These are phyloP conservation scores for Aspergillus homomorphus DNA, from an alignment of 495 filamentous ascomycete species.

Conservation along the genomic window DNA sequence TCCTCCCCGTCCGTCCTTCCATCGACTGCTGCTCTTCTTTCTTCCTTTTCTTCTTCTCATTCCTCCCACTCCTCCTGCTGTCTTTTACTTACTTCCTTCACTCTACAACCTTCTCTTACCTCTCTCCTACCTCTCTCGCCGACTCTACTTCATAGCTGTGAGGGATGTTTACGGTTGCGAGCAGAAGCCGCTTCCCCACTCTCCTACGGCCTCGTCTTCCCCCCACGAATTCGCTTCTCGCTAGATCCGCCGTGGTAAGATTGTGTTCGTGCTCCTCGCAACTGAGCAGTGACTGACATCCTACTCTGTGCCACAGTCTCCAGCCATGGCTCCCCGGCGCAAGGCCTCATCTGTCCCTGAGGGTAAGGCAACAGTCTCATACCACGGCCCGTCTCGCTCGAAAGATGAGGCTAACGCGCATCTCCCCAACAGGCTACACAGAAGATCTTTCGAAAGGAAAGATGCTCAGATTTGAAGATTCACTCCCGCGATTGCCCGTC, in stretches of 20 bases:
- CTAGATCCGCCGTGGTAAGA: slow-evolving; percentile 38
- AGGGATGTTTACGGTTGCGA: slow-evolving; percentile 50
- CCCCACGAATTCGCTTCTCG: slow-evolving; percentile 36
- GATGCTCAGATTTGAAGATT: slow-evolving; percentile 96
- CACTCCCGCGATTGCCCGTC: slow-evolving; percentile 85
- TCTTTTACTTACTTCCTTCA: slow-evolving; percentile 9
- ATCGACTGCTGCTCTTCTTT: slow-evolving; percentile 7
- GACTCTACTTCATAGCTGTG: slow-evolving; percentile 23
- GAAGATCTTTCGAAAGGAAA: slow-evolving; percentile 88
- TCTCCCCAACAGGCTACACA: slow-evolving; percentile 67
- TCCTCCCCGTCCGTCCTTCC: not conserved
- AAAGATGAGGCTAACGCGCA: slow-evolving; percentile 1
- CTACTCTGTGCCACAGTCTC: slow-evolving; percentile 31
- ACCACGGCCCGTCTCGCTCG: slow-evolving; percentile 6
- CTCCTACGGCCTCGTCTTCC: slow-evolving; percentile 41
- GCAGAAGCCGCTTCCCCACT: slow-evolving; percentile 44
- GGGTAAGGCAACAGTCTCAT: slow-evolving; percentile 39
- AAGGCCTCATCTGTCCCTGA: slow-evolving; percentile 48
- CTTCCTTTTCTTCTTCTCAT: slow-evolving; percentile 9
- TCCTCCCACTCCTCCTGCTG: not conserved
- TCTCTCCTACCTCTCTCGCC: slow-evolving; percentile 15
- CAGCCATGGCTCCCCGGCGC: slow-evolving; percentile 43
- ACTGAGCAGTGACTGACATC: slow-evolving; percentile 1
- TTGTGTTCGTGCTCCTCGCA: slow-evolving; percentile 11
- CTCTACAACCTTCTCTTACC: slow-evolving; percentile 9